Evolutionary conservation across 768 basidiomycete genomes (phyloP), one percentile per base, ranked within the genome.

Genomic region (Leccinum subgranulosum): DNA sequence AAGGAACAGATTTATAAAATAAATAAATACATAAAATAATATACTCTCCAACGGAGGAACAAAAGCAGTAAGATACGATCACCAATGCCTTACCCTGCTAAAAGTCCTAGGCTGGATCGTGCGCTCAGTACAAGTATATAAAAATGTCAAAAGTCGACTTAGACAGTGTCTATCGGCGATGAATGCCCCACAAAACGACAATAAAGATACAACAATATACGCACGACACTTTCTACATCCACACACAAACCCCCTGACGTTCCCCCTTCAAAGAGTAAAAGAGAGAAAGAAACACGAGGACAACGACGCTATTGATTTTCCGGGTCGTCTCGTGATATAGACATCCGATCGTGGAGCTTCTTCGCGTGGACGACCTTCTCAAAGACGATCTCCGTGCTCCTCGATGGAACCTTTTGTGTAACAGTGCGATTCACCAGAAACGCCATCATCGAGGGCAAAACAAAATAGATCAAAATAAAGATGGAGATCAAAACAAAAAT

Each of bases 371-470:
- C 48, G 21, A 66, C 53, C 6, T 58, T 53, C 48, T 69, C 66
- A 31, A 67, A 67, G 11, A 60, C 31, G 27, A 69, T 57, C 8
- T 66, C 66, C 3, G 67, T 60, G 14, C 55, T 60, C 50, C 64
- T 60, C 19, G 61, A 36, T 33, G 8, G 41, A 34, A 43, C 54
- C 67, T 66, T 51, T 36, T 19, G 39, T 41, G 1, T 41, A 6
- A 11, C n/a, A n/a, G n/a, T n/a, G 39, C 6, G 39, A 19, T 19
- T 41, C 39, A 41, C 5, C 39, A 11, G 4, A 41, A 41, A 11
- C 14, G 33, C 33, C 39, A 41, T 41, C 39, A 41, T 41, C 9
- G 39, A 41, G n/a, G 14, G 3, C 8, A n/a, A 41, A 34, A 39
- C 0, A 34, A 34, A 34, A 34, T 14, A 34, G 14, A 34, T 34